Evolutionary conservation across 495 filamentous ascomycete genomes (phyloP).

Genomic region (Xylaria grammica): DNA sequence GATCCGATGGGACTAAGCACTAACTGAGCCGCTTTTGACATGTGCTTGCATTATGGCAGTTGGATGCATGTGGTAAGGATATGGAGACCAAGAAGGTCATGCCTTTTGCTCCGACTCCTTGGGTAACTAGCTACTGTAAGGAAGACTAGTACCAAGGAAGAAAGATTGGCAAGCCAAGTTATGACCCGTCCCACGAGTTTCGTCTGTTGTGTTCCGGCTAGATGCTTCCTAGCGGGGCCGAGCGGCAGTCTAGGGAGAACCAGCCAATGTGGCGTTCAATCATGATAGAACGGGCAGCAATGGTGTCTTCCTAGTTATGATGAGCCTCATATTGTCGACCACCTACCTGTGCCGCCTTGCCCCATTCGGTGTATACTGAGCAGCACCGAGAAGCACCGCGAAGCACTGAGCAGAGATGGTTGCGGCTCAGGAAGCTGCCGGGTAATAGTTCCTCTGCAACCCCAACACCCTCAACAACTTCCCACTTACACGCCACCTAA

Average conservation of each 20-base stretch:
- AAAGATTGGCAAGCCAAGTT: constrained; percentile 11
- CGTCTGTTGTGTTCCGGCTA: constrained; percentile 13
- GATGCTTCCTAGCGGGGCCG: constrained; percentile 11
- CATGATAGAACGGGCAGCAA: background rate
- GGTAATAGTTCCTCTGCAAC: background rate
- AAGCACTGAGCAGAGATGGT: background rate
- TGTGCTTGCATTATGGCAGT: constrained; percentile 12
- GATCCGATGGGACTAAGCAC: constrained; percentile 23
- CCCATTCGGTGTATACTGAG: background rate
- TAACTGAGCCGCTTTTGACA: constrained; percentile 12
- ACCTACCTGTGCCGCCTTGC: constrained; percentile 11
- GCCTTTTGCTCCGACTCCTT: constrained; percentile 13
- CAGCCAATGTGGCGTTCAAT: constrained; percentile 14
- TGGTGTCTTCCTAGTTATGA: constrained; percentile 12
- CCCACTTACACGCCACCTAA: background rate
- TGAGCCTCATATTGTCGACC: constrained; percentile 21
- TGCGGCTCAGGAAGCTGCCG: constrained; percentile 21
- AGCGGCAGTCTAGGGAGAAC: constrained; percentile 1
- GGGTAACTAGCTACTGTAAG: no score
- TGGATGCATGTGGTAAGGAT: constrained; percentile 13
- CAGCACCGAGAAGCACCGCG: no score
- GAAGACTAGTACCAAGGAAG: background rate
- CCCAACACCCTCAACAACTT: constrained; percentile 7
- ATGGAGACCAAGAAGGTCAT: constrained; percentile 4
- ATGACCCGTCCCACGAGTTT: constrained; percentile 4